These are phyloP conservation scores for Aspergillus sp. DNA, from an alignment of 2,329 filamentous ascomycete species.

Conservation along the genomic window DNA sequence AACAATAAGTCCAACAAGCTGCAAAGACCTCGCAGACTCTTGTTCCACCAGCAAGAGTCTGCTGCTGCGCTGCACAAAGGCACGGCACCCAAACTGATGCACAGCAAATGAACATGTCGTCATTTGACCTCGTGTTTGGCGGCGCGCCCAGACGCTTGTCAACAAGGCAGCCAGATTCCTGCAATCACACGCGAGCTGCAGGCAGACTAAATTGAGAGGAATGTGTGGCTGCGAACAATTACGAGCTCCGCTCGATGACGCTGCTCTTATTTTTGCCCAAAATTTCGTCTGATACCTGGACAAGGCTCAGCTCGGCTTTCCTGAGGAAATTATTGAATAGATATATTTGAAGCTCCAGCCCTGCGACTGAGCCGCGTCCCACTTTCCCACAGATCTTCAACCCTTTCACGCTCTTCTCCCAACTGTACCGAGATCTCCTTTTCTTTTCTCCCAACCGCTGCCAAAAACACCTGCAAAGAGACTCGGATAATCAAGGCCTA, in stretches of 20 bases:
- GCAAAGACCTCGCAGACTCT: too few relatives aligned
- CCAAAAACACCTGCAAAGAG: too few relatives aligned
- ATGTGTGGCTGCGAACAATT: neutral
- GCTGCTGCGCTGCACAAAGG: too few relatives aligned
- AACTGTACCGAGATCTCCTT: neutral
- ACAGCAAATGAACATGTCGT: neutral
- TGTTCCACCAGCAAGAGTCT: neutral
- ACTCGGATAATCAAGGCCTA: too few relatives aligned
- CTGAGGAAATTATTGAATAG: neutral
- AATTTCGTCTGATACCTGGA: neutral
- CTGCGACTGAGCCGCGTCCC: conserved; percentile 1
- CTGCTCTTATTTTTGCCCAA: neutral
- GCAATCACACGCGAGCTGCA: conserved; percentile 16
- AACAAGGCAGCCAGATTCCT: conserved; percentile 23
- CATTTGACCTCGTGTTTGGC: conserved; percentile 14
- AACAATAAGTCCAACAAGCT: too few relatives aligned
- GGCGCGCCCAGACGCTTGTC: conserved; percentile 22
- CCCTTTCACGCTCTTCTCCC: neutral
- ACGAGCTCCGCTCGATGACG: conserved; percentile 18
- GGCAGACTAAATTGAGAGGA: conserved; percentile 5
- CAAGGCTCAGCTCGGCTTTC: neutral
- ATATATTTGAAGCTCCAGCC: conserved; percentile 16
- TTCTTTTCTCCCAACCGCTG: too few relatives aligned
- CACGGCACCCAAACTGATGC: too few relatives aligned
- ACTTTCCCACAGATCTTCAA: neutral